phyloP scores from a whole-genome alignment of 768 basidiomycete species.

The Dentipellis fragilis region DNA sequence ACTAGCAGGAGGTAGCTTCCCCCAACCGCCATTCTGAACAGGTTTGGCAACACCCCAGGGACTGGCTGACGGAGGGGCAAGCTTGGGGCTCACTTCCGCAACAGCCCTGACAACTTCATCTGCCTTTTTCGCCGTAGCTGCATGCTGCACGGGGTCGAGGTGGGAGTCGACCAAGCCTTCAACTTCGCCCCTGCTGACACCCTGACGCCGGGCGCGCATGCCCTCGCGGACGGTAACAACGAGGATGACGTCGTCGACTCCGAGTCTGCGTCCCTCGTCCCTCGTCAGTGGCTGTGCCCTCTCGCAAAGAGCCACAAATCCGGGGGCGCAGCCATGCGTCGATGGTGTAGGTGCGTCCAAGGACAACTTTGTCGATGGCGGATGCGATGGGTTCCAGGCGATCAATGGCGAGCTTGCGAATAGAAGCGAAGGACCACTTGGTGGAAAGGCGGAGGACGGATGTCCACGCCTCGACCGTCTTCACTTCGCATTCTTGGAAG shows the following conservation, averaged over 20 bases:
- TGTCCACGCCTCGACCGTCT: constrained; percentile 6
- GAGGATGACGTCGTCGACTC: constrained; percentile 5
- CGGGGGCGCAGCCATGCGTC: constrained; percentile 3
- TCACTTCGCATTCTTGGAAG: constrained; percentile 1
- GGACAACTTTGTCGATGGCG: constrained; percentile 1
- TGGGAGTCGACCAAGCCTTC: too few relatives aligned
- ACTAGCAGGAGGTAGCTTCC: too few relatives aligned
- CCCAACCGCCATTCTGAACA: too few relatives aligned
- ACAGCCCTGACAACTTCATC: too few relatives aligned
- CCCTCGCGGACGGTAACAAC: constrained; percentile 5
- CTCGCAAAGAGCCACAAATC: constrained; percentile 2
- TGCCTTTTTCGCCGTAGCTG: too few relatives aligned
- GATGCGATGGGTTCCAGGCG: neutral
- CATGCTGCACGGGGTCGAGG: too few relatives aligned
- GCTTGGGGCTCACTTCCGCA: too few relatives aligned
- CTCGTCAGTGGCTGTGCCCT: neutral
- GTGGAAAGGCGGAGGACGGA: constrained; percentile 9
- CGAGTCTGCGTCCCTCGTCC: constrained; percentile 4
- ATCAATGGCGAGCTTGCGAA: constrained; percentile 6
- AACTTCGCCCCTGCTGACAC: neutral
- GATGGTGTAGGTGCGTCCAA: constrained; percentile 5
- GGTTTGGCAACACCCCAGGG: too few relatives aligned
- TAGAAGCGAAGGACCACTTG: constrained; percentile 7
- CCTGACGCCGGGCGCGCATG: neutral
- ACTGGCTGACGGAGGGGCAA: too few relatives aligned